Conservation (phyloP, 805 yeast genomes). For the Teunomyces panamensis region DNA sequence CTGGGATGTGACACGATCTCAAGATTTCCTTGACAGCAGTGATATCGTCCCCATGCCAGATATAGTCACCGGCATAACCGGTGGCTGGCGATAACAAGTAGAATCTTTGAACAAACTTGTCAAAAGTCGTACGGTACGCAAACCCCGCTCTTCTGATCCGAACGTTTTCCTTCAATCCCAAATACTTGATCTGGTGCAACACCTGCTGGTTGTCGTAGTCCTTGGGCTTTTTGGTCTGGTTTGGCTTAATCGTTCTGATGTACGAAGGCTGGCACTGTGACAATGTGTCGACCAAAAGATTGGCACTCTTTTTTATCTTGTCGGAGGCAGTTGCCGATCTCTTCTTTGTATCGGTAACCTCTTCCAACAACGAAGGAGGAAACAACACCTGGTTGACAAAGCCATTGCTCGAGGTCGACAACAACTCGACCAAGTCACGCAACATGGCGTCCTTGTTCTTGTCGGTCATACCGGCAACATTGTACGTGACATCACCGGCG, state of each 20-base stretch:
- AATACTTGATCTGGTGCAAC: conserved; percentile 90
- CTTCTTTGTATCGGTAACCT: conserved; percentile 54
- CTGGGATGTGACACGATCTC: conserved; percentile 62
- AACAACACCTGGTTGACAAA: conserved; percentile 59
- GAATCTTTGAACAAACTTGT: conserved; percentile 92
- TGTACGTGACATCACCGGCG: conserved; percentile 98
- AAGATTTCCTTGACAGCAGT: conserved; percentile 52
- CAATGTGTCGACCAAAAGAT: conserved; percentile 81
- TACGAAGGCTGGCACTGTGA: conserved; percentile 93
- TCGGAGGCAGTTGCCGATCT: conserved; percentile 97
- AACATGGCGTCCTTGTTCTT: conserved; percentile 93
- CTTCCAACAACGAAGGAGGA: conserved; percentile 36
- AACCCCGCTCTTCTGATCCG: conserved; percentile 98
- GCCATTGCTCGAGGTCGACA: conserved; percentile 65
- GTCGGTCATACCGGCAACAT: conserved; percentile 86
- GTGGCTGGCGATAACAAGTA: conserved; percentile 83
- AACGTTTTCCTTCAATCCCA: conserved; percentile 95
- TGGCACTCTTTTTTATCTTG: conserved; percentile 89
- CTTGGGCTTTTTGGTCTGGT: conserved; percentile 84
- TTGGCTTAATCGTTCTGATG: conserved; percentile 96
- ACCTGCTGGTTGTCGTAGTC: conserved; percentile 90
- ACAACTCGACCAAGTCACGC: conserved; percentile 78
- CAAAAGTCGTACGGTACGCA: conserved; percentile 95
- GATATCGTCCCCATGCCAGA: conserved; percentile 54
- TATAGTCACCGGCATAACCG: conserved; percentile 82